These are phyloP conservation scores for Bjerkandera adusta DNA, from an alignment of 1,284 basidiomycete species.

Conservation along the genomic window DNA sequence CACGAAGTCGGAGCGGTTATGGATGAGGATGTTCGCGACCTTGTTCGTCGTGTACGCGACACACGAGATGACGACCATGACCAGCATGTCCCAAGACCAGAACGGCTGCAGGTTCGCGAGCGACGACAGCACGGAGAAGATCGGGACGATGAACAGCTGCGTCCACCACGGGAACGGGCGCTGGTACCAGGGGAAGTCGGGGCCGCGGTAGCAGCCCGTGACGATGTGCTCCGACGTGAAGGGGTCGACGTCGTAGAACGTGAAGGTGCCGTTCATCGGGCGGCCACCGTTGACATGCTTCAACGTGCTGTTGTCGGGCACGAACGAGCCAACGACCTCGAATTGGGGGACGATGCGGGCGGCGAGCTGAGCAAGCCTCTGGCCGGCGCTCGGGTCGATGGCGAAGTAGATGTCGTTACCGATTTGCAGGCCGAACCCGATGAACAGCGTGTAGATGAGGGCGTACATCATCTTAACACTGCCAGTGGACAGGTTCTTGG, in stretches of 20 bases:
- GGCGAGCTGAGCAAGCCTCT: conserved; percentile 50
- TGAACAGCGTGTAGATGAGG: conserved; percentile 85
- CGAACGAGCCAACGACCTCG: conserved; percentile 66
- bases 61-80: conserved; percentile 87
- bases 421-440: conserved; percentile 87
- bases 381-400: conserved; percentile 63
- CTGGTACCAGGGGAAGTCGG: conserved; percentile 71
- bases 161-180: conserved; percentile 78
- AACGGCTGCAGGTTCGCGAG: conserved; percentile 79
- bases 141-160: conserved; percentile 76
- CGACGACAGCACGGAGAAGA: conserved; percentile 76
- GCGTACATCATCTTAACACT: conserved; percentile 91
- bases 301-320: conserved; percentile 52
- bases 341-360: conserved; percentile 47
- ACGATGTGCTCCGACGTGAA: conserved; percentile 44
- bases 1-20: conserved; percentile 81
- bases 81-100: conserved; percentile 65
- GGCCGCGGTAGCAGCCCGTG: conserved; percentile 68
- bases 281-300: conserved; percentile 35
- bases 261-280: conserved; percentile 70
- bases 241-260: conserved; percentile 60
- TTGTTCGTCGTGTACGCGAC: conserved; percentile 76
- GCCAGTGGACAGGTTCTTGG: conserved; percentile 85
- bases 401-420: conserved; percentile 85
- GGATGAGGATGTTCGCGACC: conserved; percentile 80